These are phyloP conservation scores for Lasiosphaeriaceae sp. DNA, from an alignment of 495 filamentous ascomycete genomes.

Conservation along the genomic window DNA sequence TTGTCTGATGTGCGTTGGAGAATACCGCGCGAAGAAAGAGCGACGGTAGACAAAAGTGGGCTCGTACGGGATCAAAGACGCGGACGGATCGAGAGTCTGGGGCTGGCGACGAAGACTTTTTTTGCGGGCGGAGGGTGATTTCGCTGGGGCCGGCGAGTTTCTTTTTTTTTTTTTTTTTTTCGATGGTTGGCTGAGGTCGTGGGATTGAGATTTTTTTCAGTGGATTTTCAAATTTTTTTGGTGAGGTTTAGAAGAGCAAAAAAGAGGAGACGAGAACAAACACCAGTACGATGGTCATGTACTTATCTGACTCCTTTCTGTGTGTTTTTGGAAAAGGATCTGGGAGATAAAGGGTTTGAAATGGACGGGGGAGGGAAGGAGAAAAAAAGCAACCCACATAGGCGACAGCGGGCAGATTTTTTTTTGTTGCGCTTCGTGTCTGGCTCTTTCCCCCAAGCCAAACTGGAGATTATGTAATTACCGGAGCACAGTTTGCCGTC, in stretches of 20 bases:
- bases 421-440: conserved; percentile 14
- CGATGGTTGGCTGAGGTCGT: conserved; percentile 8
- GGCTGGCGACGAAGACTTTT: conserved; percentile 13
- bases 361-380: conserved; percentile 24
- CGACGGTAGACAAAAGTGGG: conserved; percentile 31
- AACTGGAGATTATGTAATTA: conserved; percentile 16
- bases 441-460: conserved; percentile 5
- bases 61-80: conserved; percentile 1
- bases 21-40: conserved; percentile 21
- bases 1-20: conserved; percentile 8
- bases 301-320: conserved; percentile 34
- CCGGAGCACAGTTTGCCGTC: conserved; percentile 1
- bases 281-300: conserved; percentile 23
- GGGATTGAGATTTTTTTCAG: conserved; percentile 41
- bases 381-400: conserved; percentile 22
- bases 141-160: conserved; percentile 7
- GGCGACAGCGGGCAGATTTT: conserved; percentile 30
- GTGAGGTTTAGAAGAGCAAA: conserved; percentile 34
- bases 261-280: conserved; percentile 28
- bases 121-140: conserved; percentile 13
- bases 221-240: conserved; percentile 49
- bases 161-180: conserved; percentile 25
- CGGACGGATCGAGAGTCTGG: conserved; percentile 13
- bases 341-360: conserved; percentile 29
- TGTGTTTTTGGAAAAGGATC: conserved; percentile 20